Evolutionary conservation across 2,329 filamentous ascomycete species (phyloP), one percentile per base, ranked within the genome.

Genomic region (Fusarium nematophilum): DNA sequence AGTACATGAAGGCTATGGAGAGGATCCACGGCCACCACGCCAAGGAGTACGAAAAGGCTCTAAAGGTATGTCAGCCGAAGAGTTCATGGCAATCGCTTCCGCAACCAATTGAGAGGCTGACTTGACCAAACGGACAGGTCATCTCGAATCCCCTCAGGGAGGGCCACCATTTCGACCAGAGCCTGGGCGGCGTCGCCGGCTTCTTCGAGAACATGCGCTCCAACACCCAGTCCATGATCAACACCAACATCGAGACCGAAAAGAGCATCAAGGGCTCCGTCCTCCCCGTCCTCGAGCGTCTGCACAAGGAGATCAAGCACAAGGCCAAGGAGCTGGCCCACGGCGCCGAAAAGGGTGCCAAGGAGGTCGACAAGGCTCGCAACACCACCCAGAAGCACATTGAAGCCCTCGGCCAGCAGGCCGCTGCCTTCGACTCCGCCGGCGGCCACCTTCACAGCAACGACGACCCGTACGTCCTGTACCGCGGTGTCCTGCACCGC

Each of bases 241-340:
- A 95, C 76, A 89, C 91, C 72, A 94, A 97, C 75, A 79, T 89
- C 68, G 94, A 98, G 75, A 97, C 93, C 6, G 93, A 95, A 68
- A 95, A 95, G 81, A 91, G 88, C 67, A 84, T 99, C 65, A 96
- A 94, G 78, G 89, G 88, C 56, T 88, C 89, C 11, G 90, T 98
- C 25, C 83, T 97, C 15, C 95, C 94, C 30, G 89, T 94, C 62
- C 89, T 99, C 72, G 92, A 96, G 69, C 90, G 93, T 46, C 83
- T 99, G 42, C 93, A 98, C 80, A 89, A 92, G 74, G 95, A 98
- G 75, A 95, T 99, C 82, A 99, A 98, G 84, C 88, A 90, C 79
- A 98, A 98, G 81, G 84, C 86, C 62, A 98, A 98, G 81, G 93
- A 97, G 77, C 84, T 99, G 43, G 83, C 86, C 36, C 84, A 87